phyloP scores from a whole-genome alignment of 495 filamentous ascomycete species.

The Daldinia vernicosa region DNA sequence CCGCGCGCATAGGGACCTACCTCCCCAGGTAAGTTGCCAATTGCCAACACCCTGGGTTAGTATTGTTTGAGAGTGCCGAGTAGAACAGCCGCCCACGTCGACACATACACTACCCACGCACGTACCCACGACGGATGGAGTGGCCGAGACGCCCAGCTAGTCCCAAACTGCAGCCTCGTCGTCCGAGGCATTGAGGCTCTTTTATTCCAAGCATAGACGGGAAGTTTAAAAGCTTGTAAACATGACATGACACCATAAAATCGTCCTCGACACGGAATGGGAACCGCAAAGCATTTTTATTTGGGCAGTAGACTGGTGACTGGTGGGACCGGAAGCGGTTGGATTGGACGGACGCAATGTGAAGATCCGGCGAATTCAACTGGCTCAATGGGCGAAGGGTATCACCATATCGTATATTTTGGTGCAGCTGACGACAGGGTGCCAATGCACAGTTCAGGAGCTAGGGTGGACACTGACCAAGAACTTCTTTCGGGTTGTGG shows the following conservation, averaged over 20 bases:
- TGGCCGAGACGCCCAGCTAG: constrained; percentile 8
- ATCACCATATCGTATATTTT: constrained; percentile 43
- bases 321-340: constrained; percentile 25
- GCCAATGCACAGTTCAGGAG: constrained; percentile 43
- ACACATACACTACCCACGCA: constrained; percentile 1
- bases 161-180: constrained; percentile 26
- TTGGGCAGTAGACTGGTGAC: constrained; percentile 26
- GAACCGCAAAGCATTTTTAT: constrained; percentile 33
- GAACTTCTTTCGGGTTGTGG: constrained; percentile 34
- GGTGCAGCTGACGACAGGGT: constrained; percentile 41
- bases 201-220: constrained; percentile 14
- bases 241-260: constrained; percentile 32
- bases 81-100: constrained; percentile 9
- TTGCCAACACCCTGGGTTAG: constrained; percentile 13
- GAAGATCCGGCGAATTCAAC: constrained; percentile 39
- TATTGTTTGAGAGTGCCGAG: constrained; percentile 11
- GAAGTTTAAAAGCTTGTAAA: constrained; percentile 6
- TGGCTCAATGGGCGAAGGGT: constrained; percentile 41
- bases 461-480: constrained; percentile 36
- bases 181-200: constrained; percentile 32
- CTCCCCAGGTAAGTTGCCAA: constrained; percentile 21
- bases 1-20: constrained; percentile 32
- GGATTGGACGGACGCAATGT: constrained; percentile 32
- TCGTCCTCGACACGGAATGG: constrained; percentile 15
- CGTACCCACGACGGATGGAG: constrained; percentile 9